Evolutionary conservation across 345 rosid species (phyloP), one percentile per base, ranked within the genome.

Genomic region (Boechera stricta): DNA sequence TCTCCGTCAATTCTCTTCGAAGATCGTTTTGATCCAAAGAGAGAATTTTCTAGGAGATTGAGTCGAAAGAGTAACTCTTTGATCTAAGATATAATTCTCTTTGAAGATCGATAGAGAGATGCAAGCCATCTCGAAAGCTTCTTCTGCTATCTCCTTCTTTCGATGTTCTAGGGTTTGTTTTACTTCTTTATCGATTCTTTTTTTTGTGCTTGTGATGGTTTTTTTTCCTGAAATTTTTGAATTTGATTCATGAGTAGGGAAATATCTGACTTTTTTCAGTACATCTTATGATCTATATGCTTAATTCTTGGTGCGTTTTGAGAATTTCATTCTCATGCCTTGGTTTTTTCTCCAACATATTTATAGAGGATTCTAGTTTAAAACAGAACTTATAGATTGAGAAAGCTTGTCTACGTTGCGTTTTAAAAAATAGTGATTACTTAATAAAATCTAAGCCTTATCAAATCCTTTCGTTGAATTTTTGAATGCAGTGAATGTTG

Each of bases 61-160:
- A 24, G 75, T 39, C 10, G 59, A 44, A 31, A 5, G 77, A 10
- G 77, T 47, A n/a, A 15, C 44, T 5, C 11, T 47, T 54, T 10
- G 66, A 60, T 21, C 48, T 6, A 3, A 54, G 4, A 41, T 36
- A 64, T 24, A 39, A 10, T 72, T 71, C 58, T 59, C 36, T 35
- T 48, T 51, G 26, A 63, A 12, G n/a, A 44, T 44, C 48, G 48
- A 53, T 0, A 33, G 39, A 63, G 68, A 66, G 71, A 85, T 89
- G 93, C 91, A 89, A 71, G 82, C 84, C 78, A 85, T 92, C 80
- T 83, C 84, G 11, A 89, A 86, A 80, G 89, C 91, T 53, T 90
- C 96, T 45, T 86, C 84, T 75, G 87, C 91, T 54, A 83, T 86
- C 91, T 86, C 96, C 73, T 84, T 91, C 85, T 71, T 90, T 73